A percentile compares a stretch with the other conserved stretches of the same genome.
Evolutionary conservation across 345 rosid species (phyloP).

Genomic region (Gynandropsis gynandra): DNA sequence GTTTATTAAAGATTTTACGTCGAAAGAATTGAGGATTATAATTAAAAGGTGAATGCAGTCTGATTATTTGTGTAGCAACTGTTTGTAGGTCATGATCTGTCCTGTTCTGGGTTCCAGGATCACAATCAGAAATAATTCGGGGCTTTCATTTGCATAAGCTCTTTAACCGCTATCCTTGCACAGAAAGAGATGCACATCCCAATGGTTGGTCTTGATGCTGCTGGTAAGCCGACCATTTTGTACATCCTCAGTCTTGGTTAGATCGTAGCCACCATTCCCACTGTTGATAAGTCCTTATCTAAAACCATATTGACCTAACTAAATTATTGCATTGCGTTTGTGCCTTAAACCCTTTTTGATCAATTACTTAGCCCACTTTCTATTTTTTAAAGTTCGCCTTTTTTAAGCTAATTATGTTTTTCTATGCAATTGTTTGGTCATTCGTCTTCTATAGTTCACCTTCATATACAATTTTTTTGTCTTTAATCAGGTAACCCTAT

Average conservation of each 20-base stretch:
- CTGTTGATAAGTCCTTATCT: slow-evolving; percentile 48
- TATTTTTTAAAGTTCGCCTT: not conserved
- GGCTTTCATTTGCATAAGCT: slow-evolving; percentile 61
- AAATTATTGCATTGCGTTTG: not conserved
- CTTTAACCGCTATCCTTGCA: slow-evolving; percentile 55
- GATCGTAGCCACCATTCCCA: slow-evolving; percentile 66
- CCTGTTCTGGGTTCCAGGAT: not conserved
- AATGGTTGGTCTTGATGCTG: slow-evolving; percentile 78
- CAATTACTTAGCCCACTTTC: not conserved
- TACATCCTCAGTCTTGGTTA: slow-evolving; percentile 68
- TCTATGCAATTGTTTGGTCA: not conserved
- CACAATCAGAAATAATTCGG: slow-evolving; percentile 34
- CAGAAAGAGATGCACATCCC: slow-evolving; percentile 70
- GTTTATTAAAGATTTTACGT: not conserved
- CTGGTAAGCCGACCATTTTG: slow-evolving; percentile 70
- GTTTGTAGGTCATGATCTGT: not conserved
- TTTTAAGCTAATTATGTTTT: not conserved
- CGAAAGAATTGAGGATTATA: not conserved
- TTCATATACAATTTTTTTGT: not conserved
- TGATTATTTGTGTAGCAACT: slow-evolving; percentile 2
- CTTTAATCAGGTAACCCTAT: not conserved
- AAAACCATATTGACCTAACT: not conserved
- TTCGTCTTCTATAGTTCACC: not conserved
- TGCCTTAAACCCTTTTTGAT: not conserved
- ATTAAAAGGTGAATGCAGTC: not conserved